phyloP scores from a whole-genome alignment of 495 filamentous ascomycete species.

The Glarea lozoyensis region DNA sequence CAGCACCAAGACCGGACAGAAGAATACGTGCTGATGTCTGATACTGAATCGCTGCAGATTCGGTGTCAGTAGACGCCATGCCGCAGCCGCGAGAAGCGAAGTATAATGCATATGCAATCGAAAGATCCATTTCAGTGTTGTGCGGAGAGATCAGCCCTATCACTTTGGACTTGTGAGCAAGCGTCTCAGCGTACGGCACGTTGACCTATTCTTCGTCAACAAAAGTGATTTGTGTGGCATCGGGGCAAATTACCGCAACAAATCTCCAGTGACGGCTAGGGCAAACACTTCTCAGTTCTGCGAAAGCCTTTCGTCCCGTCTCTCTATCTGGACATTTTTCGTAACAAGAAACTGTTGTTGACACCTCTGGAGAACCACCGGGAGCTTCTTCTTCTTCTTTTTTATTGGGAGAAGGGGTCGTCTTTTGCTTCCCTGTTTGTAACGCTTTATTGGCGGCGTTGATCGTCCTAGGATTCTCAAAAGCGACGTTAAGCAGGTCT shows the following conservation, averaged over 20 bases:
- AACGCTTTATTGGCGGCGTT: slow-evolving; percentile 28
- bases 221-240: not conserved
- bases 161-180: slow-evolving; percentile 58
- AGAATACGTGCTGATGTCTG: slow-evolving; percentile 71
- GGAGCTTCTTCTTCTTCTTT: not conserved
- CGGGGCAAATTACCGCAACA: slow-evolving; percentile 42
- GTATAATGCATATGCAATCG: slow-evolving; percentile 88
- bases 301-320: slow-evolving; percentile 68
- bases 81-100: slow-evolving; percentile 83
- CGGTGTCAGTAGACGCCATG: slow-evolving; percentile 17
- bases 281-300: slow-evolving; percentile 64
- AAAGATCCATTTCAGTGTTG: slow-evolving; percentile 97
- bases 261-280: slow-evolving; percentile 72
- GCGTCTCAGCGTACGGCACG: slow-evolving; percentile 67
- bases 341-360: slow-evolving; percentile 40
- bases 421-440: slow-evolving; percentile 13
- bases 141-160: slow-evolving; percentile 79
- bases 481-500: slow-evolving; percentile 91
- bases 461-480: slow-evolving; percentile 79
- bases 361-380: not conserved
- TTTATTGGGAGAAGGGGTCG: not conserved
- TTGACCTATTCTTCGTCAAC: slow-evolving; percentile 48
- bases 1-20: slow-evolving; percentile 87
- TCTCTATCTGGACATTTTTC: slow-evolving; percentile 83
- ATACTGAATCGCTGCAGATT: slow-evolving; percentile 31